These are phyloP conservation scores for Pyricularia grisea DNA, from an alignment of 2,329 filamentous ascomycete genomes.

Conservation along the genomic window DNA sequence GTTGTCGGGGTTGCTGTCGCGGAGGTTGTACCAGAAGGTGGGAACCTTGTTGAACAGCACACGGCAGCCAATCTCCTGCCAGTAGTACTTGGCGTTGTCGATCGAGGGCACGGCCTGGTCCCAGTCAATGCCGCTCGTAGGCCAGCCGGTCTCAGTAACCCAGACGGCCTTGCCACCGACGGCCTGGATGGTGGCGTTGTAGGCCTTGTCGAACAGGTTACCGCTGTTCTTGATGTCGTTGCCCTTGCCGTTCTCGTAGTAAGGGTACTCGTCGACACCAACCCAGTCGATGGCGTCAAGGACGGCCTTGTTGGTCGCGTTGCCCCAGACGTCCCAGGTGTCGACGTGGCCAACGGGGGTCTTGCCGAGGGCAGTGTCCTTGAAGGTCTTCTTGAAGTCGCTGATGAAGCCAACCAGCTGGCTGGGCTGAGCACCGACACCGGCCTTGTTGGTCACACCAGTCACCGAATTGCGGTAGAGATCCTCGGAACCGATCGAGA, in stretches of 20 bases:
- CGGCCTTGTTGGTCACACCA: constrained; percentile 53
- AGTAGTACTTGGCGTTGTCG: constrained; percentile 54
- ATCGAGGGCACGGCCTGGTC: constrained; percentile 45
- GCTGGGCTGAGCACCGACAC: constrained; percentile 48
- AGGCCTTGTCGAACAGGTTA: constrained; percentile 43
- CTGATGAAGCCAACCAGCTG: constrained; percentile 57
- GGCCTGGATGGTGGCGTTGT: constrained; percentile 31
- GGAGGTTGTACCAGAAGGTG: constrained; percentile 54
- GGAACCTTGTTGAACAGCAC: constrained; percentile 44
- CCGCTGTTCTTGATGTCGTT: constrained; percentile 46
- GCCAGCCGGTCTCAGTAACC: constrained; percentile 38
- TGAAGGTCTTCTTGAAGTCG: constrained; percentile 51
- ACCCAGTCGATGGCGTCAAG: constrained; percentile 55
- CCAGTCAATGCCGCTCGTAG: constrained; percentile 40
- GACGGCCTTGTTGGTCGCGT: constrained; percentile 48
- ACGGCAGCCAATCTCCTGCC: constrained; percentile 51
- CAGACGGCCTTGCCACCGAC: constrained; percentile 19
- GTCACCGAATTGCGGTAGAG: constrained; percentile 54
- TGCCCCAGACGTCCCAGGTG: constrained; percentile 56
- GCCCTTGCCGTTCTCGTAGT: constrained; percentile 49
- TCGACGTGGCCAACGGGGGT: constrained; percentile 57
- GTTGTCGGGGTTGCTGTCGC: constrained; percentile 52
- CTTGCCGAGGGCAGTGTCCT: constrained; percentile 30
- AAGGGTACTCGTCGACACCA: constrained; percentile 57
- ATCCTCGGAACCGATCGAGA: constrained; percentile 59